Evolutionary conservation across 2,329 filamentous ascomycete genomes (phyloP), one percentile per base, ranked within the genome.

Genomic region (Aureobasidium sp.): DNA sequence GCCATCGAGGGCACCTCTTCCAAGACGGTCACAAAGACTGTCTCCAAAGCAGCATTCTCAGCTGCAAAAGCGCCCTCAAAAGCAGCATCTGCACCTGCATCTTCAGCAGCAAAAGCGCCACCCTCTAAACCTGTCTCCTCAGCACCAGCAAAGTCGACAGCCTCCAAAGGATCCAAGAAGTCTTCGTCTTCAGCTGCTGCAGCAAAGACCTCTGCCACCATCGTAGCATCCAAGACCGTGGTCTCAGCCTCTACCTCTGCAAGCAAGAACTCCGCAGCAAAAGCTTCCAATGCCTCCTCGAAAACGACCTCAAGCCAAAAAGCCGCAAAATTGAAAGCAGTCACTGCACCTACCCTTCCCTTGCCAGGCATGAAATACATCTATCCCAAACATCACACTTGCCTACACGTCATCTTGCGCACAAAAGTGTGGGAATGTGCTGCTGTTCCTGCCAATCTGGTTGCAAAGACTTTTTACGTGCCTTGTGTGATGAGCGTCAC

Each of bases 391-490:
- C 34, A 67, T 17, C 68, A 71, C 61, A 71, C 70, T 12, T 67
- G 68, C 34, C 62, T 72, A 36, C 70, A 72, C 61, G 62, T 72
- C 47, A 71, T 72, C 65, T 66, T 63, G 27, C 67, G 68, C 27
- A 52, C 61, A 5, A 66, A 65, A 39, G 62, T 72, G 41, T 72
- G 70, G 70, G 66, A 69, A 39, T 64, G 58, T 3, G 3, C 5
- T 9, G 3, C 12, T 39, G 6, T 6, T 9, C 65, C 66, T 44
- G 47, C 56, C 36, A 51, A 39, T 62, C 51, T 51, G 55, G 62
- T 15, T 71, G 73, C 46, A 65, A 73, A 73, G 47, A 69, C 70
- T n/a, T 73, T 72, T 63, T 68, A 67, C 17, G 71, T 71, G 17
- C 59, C 64, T 47, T 70, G 70, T 1, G 37, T 57, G 5, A 67